Conservation (phyloP, 495 filamentous ascomycete species). For the Talaromyces proteolyticus region DNA sequence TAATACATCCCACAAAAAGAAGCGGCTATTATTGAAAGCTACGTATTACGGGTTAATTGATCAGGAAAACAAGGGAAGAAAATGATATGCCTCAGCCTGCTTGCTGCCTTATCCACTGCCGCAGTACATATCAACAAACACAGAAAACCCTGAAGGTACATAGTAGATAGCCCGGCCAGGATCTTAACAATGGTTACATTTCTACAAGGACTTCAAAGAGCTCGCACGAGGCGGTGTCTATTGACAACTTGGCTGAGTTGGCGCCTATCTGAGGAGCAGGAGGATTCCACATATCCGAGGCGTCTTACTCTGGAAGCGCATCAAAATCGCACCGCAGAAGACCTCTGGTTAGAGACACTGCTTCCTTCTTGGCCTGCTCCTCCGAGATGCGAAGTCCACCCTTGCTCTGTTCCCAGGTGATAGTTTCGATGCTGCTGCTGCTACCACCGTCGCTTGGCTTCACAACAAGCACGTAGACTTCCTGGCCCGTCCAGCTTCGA, state of each 20-base stretch:
- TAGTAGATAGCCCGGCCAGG: too few species aligned
- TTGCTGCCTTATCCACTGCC: too few species aligned
- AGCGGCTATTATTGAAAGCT: too few species aligned
- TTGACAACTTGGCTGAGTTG: neutral
- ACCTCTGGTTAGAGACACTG: neutral
- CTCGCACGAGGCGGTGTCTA: too few species aligned
- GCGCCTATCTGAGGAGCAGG: neutral
- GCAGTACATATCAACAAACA: too few species aligned
- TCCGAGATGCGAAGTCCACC: slow-evolving; percentile 1
- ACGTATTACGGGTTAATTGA: too few species aligned
- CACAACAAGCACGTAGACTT: neutral
- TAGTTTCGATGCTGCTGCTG: neutral
- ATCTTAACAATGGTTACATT: too few species aligned
- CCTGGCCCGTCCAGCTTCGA: neutral
- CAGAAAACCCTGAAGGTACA: too few species aligned
- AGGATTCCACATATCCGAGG: neutral
- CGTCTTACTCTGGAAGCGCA: slow-evolving; percentile 2
- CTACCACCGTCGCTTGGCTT: neutral
- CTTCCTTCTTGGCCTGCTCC: slow-evolving; percentile 6
- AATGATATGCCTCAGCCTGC: too few species aligned
- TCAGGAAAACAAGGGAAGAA: too few species aligned
- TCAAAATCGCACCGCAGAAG: slow-evolving; percentile 1
- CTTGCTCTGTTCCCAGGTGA: slow-evolving; percentile 1
- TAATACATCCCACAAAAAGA: too few species aligned
- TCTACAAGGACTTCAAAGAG: too few species aligned